Evolutionary conservation across 1,284 basidiomycete genomes (phyloP), one percentile per base, ranked within the genome.

Genomic region (Naganishia sp.): DNA sequence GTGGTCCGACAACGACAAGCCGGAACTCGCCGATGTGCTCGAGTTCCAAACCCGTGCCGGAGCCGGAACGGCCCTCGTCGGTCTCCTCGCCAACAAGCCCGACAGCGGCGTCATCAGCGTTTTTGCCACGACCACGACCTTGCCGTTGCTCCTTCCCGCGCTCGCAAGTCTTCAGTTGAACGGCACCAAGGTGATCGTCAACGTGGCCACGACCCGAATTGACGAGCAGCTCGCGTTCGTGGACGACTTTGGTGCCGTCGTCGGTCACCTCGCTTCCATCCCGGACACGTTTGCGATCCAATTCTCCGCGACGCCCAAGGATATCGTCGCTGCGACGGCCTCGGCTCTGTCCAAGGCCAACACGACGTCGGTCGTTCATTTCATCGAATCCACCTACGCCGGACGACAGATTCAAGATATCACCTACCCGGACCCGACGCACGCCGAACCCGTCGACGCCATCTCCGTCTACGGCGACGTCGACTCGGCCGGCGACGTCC

Each of bases 31-130:
- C 2, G 83, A 86, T 64, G 86, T 90, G 10, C 82, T 89, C 68
- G 80, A 84, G 64, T 82, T 94, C 64, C 92, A 95, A 81, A 92
- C 90, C n/a, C 84, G 93, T 66, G 84, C 88, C 18, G 93, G 93
- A 55, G 92, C 93, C 23, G 93, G 93, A 18, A 80, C 92, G 65
- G 86, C 86, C 73, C 82, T 96, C 68, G 86, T 91, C 46, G 93
- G 93, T 18, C 86, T 91, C 69, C 71, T 77, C 50, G 70, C 70
- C 21, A 48, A 33, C 44, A 44, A 10, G 16, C 7, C 54, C n/a
- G 42, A 44, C 42, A 75, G 72, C 64, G 72, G 46, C 39, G 70
- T 80, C 68, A 71, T 74, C 25, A 76, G 81, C 42, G 36, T 39
- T 2, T 80, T 82, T 63, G 77, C 77, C 21, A 73, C 77, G 10